Evolutionary conservation across 2,329 filamentous ascomycete genomes (phyloP), one percentile per base, ranked within the genome.

Genomic region (Aspergillus chevalieri): DNA sequence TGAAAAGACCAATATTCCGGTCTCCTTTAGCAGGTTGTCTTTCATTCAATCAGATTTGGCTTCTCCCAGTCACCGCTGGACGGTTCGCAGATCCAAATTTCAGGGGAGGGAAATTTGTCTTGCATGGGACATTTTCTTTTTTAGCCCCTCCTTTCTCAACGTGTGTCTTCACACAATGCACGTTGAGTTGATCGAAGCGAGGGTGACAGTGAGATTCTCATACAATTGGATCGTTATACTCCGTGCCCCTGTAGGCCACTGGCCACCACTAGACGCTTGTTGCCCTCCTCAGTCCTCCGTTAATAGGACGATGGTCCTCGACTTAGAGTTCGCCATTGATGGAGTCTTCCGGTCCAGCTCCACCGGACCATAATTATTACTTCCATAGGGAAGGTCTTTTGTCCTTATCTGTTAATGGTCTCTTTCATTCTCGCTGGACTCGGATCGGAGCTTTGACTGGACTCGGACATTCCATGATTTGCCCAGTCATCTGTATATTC

Each of bases 21-120:
- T 12, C 38, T 14, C 38, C 34, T 41, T 41, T 22, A 41, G 38
- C 38, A 19, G 17, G 15, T 19, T 15, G 15, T 41, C 10, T 10
- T 19, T 5, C 38, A 12, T 10, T 41, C 19, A 41, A 41, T 41
- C 38, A 21, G 17, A 38, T 38, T 15, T 41, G 38, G 15, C 19
- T 21, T 41, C 17, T 19, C 10, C 12, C 42, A 43, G 47, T 42
- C 17, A 39, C 55, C 52, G 54, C 56, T 57, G 50, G 53, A 58
- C 47, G 28, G 55, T 59, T 60, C 57, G 58, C 57, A 60, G 57
- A 59, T 60, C 58, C 54, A 59, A 59, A 59, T 60, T 57, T 59
- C 49, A 57, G 44, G 47, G 15, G 42, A 44, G 15, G 7, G 4
- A 28, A 41, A 41, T 6, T 39, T 39, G 36, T 19, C n/a, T 19